These are phyloP conservation scores for Telopea speciosissima DNA, from an alignment of 177 flowering plant species.

Conservation along the genomic window DNA sequence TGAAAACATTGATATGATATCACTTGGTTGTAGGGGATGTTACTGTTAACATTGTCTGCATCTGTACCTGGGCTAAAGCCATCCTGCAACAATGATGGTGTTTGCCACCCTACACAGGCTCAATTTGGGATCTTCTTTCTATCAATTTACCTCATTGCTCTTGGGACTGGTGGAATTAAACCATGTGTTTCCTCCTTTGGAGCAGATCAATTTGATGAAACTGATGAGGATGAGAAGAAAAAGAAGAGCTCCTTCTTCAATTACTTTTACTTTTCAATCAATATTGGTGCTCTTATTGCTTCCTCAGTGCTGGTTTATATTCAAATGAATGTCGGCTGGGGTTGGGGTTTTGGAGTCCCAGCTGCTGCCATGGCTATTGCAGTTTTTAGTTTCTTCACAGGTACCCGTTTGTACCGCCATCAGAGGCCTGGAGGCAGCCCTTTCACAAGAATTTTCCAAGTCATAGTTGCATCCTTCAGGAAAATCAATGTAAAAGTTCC, in stretches of 20 bases:
- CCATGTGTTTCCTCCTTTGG: constrained; percentile 50
- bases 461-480: constrained; percentile 26
- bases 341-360: constrained; percentile 41
- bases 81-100: constrained; percentile 17
- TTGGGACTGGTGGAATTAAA: constrained; percentile 42
- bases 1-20: not conserved
- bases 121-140: constrained; percentile 20
- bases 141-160: constrained; percentile 34
- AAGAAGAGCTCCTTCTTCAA: constrained; percentile 36
- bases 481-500: constrained; percentile 24
- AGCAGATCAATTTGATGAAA: constrained; percentile 42
- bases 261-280: constrained; percentile 44
- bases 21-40: constrained; percentile 28
- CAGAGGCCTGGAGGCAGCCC: constrained; percentile 45
- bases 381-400: constrained; percentile 27
- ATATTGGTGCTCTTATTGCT: constrained; percentile 40
- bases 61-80: constrained; percentile 27
- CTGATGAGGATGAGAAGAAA: constrained; percentile 27
- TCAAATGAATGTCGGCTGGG: constrained; percentile 45
- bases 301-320: constrained; percentile 38
- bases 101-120: constrained; percentile 17
- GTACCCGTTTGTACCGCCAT: constrained; percentile 26
- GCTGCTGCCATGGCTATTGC: constrained; percentile 40
- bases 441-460: constrained; percentile 29
- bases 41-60: constrained; percentile 29